Conservation (phyloP, 1,284 basidiomycete genomes). For the Cutaneotrichosporon cyanovorans region DNA sequence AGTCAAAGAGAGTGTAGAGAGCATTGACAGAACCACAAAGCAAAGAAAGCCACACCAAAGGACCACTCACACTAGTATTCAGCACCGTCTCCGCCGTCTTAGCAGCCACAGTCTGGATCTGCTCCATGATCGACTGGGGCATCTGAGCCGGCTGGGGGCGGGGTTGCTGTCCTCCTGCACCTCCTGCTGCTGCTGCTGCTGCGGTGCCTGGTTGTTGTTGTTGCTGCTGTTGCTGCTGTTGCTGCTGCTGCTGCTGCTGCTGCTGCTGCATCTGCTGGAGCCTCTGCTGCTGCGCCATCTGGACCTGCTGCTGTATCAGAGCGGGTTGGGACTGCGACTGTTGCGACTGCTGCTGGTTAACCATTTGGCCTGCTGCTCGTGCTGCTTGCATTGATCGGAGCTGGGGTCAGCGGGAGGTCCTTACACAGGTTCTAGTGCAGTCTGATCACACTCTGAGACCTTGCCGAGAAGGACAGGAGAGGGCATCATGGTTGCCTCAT, state of each 20-base stretch:
- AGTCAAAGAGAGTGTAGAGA: too few species aligned
- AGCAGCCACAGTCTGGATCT: not conserved
- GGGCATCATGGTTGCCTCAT: too few species aligned
- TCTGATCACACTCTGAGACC: too few species aligned
- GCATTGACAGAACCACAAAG: too few species aligned
- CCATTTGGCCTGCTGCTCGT: constrained; percentile 3
- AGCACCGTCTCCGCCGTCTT: constrained; percentile 6
- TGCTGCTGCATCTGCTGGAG: constrained; percentile 1
- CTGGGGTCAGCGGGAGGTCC: constrained; percentile 7
- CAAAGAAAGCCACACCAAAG: too few species aligned
- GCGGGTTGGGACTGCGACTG: constrained; percentile 1
- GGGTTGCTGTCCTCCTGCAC: constrained; percentile 4
- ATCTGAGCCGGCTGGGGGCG: constrained; percentile 2
- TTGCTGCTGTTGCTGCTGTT: not conserved
- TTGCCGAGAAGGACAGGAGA: too few species aligned
- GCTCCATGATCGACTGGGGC: not conserved
- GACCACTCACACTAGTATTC: constrained; percentile 9
- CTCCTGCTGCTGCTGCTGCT: constrained; percentile 1
- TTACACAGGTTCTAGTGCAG: too few species aligned
- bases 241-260: constrained; percentile 5
- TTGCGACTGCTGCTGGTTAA: too few species aligned
- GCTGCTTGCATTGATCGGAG: constrained; percentile 15
- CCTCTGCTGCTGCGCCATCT: constrained; percentile 4
- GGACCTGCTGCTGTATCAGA: constrained; percentile 12
- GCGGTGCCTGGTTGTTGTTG: constrained; percentile 3